Conservation (phyloP, 1,284 basidiomycete species). For the Cryptococcus amylolentus region DNA sequence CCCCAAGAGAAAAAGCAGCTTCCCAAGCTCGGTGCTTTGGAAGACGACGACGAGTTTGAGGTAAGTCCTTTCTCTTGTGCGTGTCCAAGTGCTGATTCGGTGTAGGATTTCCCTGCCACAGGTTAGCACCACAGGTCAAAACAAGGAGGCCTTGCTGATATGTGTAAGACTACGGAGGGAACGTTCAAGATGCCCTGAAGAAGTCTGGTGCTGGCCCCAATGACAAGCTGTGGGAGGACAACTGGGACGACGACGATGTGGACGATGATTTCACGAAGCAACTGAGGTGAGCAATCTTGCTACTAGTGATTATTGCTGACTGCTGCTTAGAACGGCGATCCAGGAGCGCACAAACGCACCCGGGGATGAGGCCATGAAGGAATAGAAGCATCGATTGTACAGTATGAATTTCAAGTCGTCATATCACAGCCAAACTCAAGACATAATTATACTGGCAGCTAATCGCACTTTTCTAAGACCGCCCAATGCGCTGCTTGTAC, state of each 20-base stretch:
- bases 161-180: slow-evolving; percentile 19
- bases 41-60: slow-evolving; percentile 53
- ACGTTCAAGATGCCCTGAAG: slow-evolving; percentile 38
- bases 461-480: slow-evolving; percentile 2
- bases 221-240: slow-evolving; percentile 88
- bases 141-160: not conserved
- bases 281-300: slow-evolving; percentile 61
- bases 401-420: not conserved
- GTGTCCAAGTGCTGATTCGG: not conserved
- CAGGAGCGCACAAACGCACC: slow-evolving; percentile 33
- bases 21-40: slow-evolving; percentile 49
- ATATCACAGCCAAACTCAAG: not conserved
- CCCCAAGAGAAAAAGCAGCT: slow-evolving; percentile 40
- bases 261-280: slow-evolving; percentile 97
- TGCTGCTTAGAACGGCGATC: slow-evolving; percentile 31
- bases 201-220: slow-evolving; percentile 28
- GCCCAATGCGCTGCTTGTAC: slow-evolving; percentile 33
- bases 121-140: slow-evolving; percentile 16
- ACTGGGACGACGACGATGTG: slow-evolving; percentile 99
- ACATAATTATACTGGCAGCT: no score
- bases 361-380: slow-evolving; percentile 45
- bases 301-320: not conserved
- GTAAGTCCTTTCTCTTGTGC: slow-evolving; percentile 16
- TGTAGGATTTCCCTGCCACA: slow-evolving; percentile 46
- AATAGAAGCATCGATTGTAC: slow-evolving; percentile 18